Evolutionary conservation across 257 asterid species (phyloP).

Genomic region (Rhazya stricta): DNA sequence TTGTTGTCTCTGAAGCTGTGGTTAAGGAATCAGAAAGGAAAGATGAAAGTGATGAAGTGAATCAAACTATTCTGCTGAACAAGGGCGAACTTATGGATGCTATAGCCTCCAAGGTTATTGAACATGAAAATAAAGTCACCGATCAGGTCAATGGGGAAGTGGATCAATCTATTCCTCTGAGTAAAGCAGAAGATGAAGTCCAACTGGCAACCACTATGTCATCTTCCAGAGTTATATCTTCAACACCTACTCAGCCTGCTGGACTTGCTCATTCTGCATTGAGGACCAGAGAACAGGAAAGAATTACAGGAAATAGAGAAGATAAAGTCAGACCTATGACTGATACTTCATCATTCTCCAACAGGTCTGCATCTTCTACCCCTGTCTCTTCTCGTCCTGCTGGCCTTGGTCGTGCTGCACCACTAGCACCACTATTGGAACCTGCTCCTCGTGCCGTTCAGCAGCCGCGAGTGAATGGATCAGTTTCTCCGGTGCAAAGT

Average conservation of each 20-base stretch:
- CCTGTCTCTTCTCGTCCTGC: conserved; percentile 63
- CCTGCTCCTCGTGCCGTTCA: conserved; percentile 69
- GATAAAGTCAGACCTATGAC: conserved; percentile 35
- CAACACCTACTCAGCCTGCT: conserved; percentile 26
- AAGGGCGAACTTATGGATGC: conserved; percentile 22
- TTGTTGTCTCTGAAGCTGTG: conserved; percentile 25
- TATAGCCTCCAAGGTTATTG: conserved; percentile 24
- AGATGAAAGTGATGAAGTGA: conserved; percentile 27
- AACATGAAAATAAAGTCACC: conserved; percentile 26
- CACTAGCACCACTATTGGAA: conserved; percentile 64
- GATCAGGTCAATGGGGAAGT: conserved; percentile 20
- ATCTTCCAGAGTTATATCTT: conserved; percentile 27
- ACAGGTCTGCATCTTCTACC: conserved; percentile 25
- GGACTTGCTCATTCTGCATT: conserved; percentile 61
- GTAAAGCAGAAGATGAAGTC: conserved; percentile 29
- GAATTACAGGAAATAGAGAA: conserved; percentile 14
- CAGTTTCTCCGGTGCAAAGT: conserved; percentile 50
- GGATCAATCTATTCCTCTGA: conserved; percentile 27
- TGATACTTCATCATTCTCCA: conserved; percentile 36
- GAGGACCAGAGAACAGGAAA: conserved; percentile 32
- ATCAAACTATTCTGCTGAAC: conserved; percentile 23
- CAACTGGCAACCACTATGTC: conserved; percentile 19
- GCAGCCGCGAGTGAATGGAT: conserved; percentile 82
- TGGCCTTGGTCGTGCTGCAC: conserved; percentile 92
- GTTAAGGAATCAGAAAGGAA: conserved; percentile 29